A percentile compares a stretch with the other conserved stretches of the same genome.
These are phyloP conservation scores for Poronia punctata DNA, from an alignment of 495 filamentous ascomycete genomes.

Conservation along the genomic window DNA sequence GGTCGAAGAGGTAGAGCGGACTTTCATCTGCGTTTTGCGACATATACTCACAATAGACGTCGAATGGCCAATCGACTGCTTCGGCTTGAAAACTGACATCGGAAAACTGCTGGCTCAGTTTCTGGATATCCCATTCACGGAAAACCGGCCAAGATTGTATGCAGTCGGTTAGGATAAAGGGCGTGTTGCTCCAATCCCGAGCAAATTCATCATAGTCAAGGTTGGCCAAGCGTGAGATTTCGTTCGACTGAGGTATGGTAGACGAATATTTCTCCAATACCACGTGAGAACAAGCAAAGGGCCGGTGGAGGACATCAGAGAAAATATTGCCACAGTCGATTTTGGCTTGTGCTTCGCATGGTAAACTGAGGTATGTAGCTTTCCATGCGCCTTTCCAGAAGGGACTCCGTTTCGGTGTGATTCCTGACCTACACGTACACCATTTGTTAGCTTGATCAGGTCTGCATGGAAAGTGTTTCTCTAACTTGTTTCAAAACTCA, in stretches of 20 bases:
- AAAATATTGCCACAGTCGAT: conserved; percentile 75
- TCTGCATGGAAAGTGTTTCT: too few relatives aligned
- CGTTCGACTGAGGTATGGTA: conserved; percentile 65
- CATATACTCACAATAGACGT: conserved; percentile 81
- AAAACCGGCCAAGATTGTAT: conserved; percentile 79
- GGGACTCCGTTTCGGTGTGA: conserved; percentile 27
- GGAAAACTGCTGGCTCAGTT: conserved; percentile 55
- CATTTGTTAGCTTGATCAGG: too few relatives aligned
- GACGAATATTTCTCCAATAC: conserved; percentile 55
- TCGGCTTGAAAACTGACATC: conserved; percentile 75
- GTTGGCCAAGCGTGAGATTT: conserved; percentile 61
- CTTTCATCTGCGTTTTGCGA: conserved; percentile 74
- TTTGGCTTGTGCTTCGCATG: conserved; percentile 36
- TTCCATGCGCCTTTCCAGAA: conserved; percentile 85
- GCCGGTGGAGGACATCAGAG: conserved; percentile 85
- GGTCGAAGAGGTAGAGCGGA: conserved; percentile 90
- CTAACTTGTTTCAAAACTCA: too few relatives aligned
- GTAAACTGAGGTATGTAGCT: conserved; percentile 64
- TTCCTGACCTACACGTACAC: conserved; percentile 12
- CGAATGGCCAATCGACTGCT: conserved; percentile 85
- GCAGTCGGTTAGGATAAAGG: conserved; percentile 84
- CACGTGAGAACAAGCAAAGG: conserved; percentile 82
- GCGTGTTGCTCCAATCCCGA: conserved; percentile 65
- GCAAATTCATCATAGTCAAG: conserved; percentile 70
- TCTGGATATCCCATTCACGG: conserved; percentile 62